Evolutionary conservation across 163 green algal species (phyloP), one percentile per base, ranked within the genome.

Genomic region (Scenedesmus sp.): DNA sequence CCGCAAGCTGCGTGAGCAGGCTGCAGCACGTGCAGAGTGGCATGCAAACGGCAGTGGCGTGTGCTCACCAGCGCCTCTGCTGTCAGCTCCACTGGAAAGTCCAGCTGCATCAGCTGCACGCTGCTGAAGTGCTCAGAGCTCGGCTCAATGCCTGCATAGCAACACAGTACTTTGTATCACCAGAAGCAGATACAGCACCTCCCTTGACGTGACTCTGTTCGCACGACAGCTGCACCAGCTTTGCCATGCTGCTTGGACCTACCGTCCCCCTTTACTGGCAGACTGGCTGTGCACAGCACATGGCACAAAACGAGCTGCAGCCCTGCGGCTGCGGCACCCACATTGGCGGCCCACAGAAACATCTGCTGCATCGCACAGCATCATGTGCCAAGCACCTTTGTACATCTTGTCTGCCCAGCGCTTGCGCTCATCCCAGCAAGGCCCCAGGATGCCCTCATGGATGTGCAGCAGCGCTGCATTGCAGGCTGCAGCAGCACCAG

Each of bases 341-440:
- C 34, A 46, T 46, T 46, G 34, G 34, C 34, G 34, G 34, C 34
- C 34, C 34, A 46, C 34, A 46, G 34, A 46, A 46, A 46, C 34
- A 46, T 46, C 34, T 46, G 34, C 87, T 86, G 87, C 46, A 70
- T 10, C 3, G 2, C 18, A 16, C 1, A 6, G 70, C 73, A 59
- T 8, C 84, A 54, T 18, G 23, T 15, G 5, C 12, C 7, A 7
- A 66, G n/a, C 64, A 91, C 87, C 87, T 74, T 52, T 79, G 60
- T 91, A 91, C 87, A 91, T 91, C 5, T 66, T 79, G 74, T 91
- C 87, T 15, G 76, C 74, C 26, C n/a, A 55, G n/a, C 87, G 66
- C 87, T 91, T 91, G 15, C 87, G 67, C 20, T 46, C 56, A 62
- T 91, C 87, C 87, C 87, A 91, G 87, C 64, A 91, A 2, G 52